A percentile compares a stretch with the other conserved stretches of the same genome.
phyloP scores from a whole-genome alignment of 192 early-diverging fungal species.

The Rhizophlyctis rosea region DNA sequence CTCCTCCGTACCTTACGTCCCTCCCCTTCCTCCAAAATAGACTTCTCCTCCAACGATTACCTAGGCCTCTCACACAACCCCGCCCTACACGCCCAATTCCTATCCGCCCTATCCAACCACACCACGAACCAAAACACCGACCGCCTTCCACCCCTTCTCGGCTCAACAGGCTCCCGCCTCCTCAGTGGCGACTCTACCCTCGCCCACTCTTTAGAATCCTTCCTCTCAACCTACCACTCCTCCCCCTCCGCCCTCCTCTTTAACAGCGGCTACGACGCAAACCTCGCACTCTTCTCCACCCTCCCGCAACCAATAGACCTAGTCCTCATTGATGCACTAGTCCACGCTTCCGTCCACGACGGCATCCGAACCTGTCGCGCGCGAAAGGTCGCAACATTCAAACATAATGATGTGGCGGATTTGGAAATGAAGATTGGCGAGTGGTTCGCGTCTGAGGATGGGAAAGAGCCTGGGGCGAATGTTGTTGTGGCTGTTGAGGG shows the following conservation, averaged over 20 bases:
- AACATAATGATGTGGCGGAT: constrained; percentile 65
- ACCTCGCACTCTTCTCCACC: constrained; percentile 63
- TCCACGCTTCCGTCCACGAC: constrained; percentile 84
- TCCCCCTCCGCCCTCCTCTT: constrained; percentile 63
- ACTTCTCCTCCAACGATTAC: constrained; percentile 86
- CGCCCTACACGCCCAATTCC: constrained; percentile 46
- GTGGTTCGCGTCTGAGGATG: constrained; percentile 13
- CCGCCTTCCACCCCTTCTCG: constrained; percentile 41
- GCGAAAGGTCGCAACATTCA: constrained; percentile 41
- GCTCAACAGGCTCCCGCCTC: constrained; percentile 75
- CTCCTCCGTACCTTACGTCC: not conserved
- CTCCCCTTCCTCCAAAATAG: constrained; percentile 20
- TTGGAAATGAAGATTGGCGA: constrained; percentile 37
- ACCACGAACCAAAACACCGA: too few relatives aligned
- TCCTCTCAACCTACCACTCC: constrained; percentile 63
- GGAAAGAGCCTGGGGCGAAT: constrained; percentile 21
- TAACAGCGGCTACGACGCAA: constrained; percentile 88
- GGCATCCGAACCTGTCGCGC: constrained; percentile 58
- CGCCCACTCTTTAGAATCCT: constrained; percentile 60
- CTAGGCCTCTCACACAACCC: constrained; percentile 60
- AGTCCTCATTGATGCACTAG: constrained; percentile 68
- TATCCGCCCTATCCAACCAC: constrained; percentile 34
- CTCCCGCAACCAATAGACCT: constrained; percentile 64
- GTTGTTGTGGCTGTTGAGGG: constrained; percentile 74
- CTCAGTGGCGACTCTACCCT: constrained; percentile 67